phyloP scores from a whole-genome alignment of 2,329 filamentous ascomycete species.

The Neofusicoccum ribis region DNA sequence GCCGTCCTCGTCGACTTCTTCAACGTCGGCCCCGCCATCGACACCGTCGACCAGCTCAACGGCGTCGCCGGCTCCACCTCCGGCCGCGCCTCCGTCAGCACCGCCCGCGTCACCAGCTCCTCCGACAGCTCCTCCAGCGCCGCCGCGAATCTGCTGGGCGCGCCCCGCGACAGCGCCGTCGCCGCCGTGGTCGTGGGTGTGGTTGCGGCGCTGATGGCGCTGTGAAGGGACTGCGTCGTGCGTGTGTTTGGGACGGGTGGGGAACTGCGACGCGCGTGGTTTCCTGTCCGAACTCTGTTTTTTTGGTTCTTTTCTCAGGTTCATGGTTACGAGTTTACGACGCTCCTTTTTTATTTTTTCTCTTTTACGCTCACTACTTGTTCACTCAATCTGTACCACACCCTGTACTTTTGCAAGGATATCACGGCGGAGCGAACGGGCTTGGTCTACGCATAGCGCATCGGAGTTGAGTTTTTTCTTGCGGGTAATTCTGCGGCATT shows the following conservation, averaged over 20 bases:
- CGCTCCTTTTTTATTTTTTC: constrained; percentile 3
- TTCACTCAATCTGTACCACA: neutral
- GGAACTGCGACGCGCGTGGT: no score
- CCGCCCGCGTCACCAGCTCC: neutral
- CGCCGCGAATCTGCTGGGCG: neutral
- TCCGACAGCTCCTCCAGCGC: neutral
- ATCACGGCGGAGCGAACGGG: neutral
- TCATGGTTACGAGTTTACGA: constrained; percentile 7
- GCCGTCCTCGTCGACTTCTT: constrained; percentile 80
- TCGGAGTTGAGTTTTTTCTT: neutral
- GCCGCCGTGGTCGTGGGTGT: neutral
- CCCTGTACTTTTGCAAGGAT: neutral
- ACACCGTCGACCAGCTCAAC: constrained; percentile 67
- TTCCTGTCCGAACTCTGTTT: no score
- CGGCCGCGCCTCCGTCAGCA: constrained; percentile 40
- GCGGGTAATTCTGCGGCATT: neutral
- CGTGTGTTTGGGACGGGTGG: neutral
- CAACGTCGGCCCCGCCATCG: constrained; percentile 66
- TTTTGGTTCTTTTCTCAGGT: neutral
- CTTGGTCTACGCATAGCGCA: constrained; percentile 11
- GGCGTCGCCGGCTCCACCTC: constrained; percentile 41
- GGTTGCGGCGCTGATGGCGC: constrained; percentile 3
- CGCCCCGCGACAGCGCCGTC: neutral
- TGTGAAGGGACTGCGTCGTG: neutral
- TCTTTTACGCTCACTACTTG: neutral